These are phyloP conservation scores for Diaporthe longicolla DNA, from an alignment of 2,329 filamentous ascomycete genomes.

Conservation along the genomic window DNA sequence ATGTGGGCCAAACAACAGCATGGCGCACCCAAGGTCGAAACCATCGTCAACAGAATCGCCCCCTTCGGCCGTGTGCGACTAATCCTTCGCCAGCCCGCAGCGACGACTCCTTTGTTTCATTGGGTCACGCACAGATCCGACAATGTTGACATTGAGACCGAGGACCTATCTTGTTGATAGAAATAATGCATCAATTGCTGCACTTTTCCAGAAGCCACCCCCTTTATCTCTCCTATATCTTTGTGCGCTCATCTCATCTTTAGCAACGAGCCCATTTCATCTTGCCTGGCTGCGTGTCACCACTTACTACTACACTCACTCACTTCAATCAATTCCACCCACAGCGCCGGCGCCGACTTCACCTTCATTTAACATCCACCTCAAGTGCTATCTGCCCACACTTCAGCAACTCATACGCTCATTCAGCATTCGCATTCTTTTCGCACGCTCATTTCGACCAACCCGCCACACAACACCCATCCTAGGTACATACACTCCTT, in stretches of 20 bases:
- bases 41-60: conserved; percentile 18
- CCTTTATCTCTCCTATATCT: too few relatives aligned
- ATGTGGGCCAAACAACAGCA: conserved; percentile 20
- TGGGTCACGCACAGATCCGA: neutral
- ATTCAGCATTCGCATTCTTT: neutral
- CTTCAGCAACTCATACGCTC: neutral
- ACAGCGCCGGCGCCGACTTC: conserved; percentile 12
- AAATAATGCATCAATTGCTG: conserved; percentile 2
- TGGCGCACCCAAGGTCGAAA: conserved; percentile 17
- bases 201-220: neutral
- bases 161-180: neutral
- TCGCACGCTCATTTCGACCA: neutral
- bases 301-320: neutral
- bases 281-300: neutral
- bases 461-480: neutral
- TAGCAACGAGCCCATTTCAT: neutral
- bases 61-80: neutral
- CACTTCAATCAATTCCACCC: neutral
- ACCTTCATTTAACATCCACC: neutral
- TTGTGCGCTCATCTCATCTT: neutral
- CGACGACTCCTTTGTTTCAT: conserved; percentile 10
- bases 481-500: neutral
- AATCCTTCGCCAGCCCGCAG: neutral
- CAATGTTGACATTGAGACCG: neutral
- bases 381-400: neutral